These are phyloP conservation scores for Talaromyces borbonicus DNA, from an alignment of 495 filamentous ascomycete genomes.

Conservation along the genomic window DNA sequence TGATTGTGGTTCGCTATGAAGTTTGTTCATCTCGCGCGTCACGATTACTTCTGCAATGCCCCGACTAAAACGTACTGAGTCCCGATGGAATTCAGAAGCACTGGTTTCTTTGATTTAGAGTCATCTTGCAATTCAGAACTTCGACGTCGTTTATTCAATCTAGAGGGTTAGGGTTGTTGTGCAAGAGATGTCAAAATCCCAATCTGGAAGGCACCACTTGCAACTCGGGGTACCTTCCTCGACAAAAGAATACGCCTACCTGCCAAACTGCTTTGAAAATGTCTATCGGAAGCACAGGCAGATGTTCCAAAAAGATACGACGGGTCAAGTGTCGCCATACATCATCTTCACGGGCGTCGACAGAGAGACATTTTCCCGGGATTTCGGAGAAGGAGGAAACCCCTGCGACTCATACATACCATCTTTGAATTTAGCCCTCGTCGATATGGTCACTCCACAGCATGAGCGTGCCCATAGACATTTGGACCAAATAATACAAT, in stretches of 20 bases:
- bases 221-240: neutral
- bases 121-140: neutral
- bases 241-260: neutral
- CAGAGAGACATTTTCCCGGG: slow-evolving; percentile 3
- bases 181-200: neutral
- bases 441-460: slow-evolving; percentile 1
- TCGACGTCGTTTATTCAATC: neutral
- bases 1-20: neutral
- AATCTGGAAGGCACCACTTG: neutral
- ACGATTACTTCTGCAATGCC: neutral
- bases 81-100: too few species aligned
- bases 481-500: neutral
- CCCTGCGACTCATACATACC: slow-evolving; percentile 5
- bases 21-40: neutral
- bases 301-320: neutral
- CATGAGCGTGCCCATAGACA: neutral
- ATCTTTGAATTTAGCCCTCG: neutral
- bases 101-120: too few species aligned
- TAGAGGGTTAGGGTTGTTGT: neutral
- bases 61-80: neutral
- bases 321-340: neutral
- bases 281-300: neutral
- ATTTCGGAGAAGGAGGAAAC: neutral
- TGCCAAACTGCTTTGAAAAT: neutral
- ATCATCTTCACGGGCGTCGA: neutral